phyloP scores from a whole-genome alignment of 768 basidiomycete species.

The Trichaptum fuscoviolaceum region DNA sequence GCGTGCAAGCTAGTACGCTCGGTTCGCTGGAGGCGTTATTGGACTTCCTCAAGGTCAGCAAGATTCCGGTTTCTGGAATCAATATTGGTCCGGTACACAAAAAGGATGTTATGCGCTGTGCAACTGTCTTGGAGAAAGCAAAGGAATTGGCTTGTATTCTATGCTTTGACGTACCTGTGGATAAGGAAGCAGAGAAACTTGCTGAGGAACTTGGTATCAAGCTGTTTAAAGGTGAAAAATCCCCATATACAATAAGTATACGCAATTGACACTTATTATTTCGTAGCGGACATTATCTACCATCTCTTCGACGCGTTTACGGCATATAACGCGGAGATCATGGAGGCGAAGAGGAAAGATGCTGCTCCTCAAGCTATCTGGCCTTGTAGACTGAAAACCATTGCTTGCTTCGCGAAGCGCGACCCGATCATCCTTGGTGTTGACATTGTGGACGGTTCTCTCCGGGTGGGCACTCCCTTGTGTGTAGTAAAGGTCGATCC shows the following conservation, averaged over 20 bases:
- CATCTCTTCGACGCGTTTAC: slow-evolving; percentile 96
- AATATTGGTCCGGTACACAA: slow-evolving; percentile 98
- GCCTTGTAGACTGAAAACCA: slow-evolving; percentile 90
- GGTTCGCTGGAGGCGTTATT: slow-evolving; percentile 95
- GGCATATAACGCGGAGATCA: slow-evolving; percentile 86
- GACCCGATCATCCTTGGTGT: slow-evolving; percentile 97
- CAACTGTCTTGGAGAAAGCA: slow-evolving; percentile 93
- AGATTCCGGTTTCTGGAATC: slow-evolving; percentile 96
- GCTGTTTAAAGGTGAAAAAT: slow-evolving; percentile 79
- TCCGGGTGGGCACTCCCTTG: slow-evolving; percentile 90
- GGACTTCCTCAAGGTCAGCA: slow-evolving; percentile 91
- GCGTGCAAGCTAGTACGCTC: slow-evolving; percentile 94
- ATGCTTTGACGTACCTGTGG: slow-evolving; percentile 93
- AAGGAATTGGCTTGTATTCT: slow-evolving; percentile 94
- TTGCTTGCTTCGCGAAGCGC: slow-evolving; percentile 93
- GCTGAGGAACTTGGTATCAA: slow-evolving; percentile 94
- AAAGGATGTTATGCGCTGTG: slow-evolving; percentile 88
- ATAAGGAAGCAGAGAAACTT: slow-evolving; percentile 86
- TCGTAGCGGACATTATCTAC: slow-evolving; percentile 93
- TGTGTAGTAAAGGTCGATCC: slow-evolving; percentile 94
- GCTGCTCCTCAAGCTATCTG: slow-evolving; percentile 94
- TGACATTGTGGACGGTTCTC: slow-evolving; percentile 88
- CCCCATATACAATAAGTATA: background rate
- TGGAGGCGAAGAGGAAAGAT: slow-evolving; percentile 86
- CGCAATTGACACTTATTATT: slow-evolving; percentile 5